A percentile compares a stretch with the other conserved stretches of the same genome.
Conservation (phyloP, 2,329 filamentous ascomycete genomes). For the Pseudogymnoascus sp. region DNA sequence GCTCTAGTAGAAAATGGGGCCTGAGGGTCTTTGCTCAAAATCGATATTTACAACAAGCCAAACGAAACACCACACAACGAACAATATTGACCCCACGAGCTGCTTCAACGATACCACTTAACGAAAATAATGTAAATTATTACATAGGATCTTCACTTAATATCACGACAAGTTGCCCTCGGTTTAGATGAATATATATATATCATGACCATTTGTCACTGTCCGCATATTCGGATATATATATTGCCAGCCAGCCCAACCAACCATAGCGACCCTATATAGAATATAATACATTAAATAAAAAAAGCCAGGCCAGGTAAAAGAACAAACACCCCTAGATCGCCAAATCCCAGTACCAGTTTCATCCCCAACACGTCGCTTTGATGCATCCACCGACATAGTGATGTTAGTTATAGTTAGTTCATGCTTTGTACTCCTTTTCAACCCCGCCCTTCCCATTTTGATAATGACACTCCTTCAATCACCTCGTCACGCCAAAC, state of each 20-base stretch:
- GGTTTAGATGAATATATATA: not conserved
- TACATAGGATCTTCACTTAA: not conserved
- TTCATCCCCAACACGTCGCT: slow-evolving; percentile 3
- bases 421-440: slow-evolving; percentile 10
- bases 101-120: too few relatives aligned
- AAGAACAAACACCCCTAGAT: not conserved
- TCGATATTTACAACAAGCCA: not conserved
- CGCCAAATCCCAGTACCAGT: slow-evolving; percentile 4
- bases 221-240: slow-evolving; percentile 6
- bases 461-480: not conserved
- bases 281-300: slow-evolving; percentile 9
- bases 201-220: slow-evolving; percentile 2
- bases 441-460: not conserved
- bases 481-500: slow-evolving; percentile 12
- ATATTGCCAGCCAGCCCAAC: not conserved
- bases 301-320: not conserved
- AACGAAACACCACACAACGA: not conserved
- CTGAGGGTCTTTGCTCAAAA: not conserved
- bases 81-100: not conserved
- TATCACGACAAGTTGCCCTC: not conserved
- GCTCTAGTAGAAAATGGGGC: not conserved
- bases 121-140: not conserved
- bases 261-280: slow-evolving; percentile 5
- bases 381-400: slow-evolving; percentile 2
- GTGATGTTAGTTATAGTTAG: slow-evolving; percentile 9